Conservation (phyloP, 2,329 filamentous ascomycete genomes). For the Trichoderma atroviride region DNA sequence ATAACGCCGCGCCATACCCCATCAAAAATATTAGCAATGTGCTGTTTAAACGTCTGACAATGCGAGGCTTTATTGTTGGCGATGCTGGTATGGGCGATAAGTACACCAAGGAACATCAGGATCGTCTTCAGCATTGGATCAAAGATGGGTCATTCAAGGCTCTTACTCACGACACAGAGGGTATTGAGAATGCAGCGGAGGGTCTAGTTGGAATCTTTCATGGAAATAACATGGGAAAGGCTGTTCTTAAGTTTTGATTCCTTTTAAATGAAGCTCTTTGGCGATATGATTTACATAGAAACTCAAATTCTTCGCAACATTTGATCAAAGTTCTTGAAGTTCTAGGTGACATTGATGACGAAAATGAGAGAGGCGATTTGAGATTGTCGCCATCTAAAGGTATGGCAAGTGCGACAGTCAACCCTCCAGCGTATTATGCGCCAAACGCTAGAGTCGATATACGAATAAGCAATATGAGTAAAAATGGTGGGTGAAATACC, state of each 20-base stretch:
- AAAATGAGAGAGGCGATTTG: too few relatives aligned
- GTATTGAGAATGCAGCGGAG: background rate
- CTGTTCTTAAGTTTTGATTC: background rate
- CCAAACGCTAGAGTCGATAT: too few relatives aligned
- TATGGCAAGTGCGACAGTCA: too few relatives aligned
- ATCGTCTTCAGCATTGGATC: background rate
- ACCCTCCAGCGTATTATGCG: too few relatives aligned
- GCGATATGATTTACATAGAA: background rate
- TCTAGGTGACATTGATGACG: too few relatives aligned
- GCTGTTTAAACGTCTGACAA: background rate
- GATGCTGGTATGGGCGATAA: background rate
- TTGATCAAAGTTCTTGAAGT: too few relatives aligned
- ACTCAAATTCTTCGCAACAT: too few relatives aligned
- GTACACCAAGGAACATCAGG: background rate
- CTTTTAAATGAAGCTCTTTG: background rate
- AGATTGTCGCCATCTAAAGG: too few relatives aligned
- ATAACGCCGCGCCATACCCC: background rate
- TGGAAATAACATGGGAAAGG: background rate
- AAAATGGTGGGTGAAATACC: too few relatives aligned
- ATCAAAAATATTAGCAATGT: background rate
- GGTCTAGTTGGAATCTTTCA: background rate
- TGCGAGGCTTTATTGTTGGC: background rate
- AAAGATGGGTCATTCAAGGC: background rate
- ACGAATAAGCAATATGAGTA: too few relatives aligned
- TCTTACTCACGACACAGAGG: background rate